Conservation (phyloP, 371 early-diverging fungal species). For the Zychaea mexicana region DNA sequence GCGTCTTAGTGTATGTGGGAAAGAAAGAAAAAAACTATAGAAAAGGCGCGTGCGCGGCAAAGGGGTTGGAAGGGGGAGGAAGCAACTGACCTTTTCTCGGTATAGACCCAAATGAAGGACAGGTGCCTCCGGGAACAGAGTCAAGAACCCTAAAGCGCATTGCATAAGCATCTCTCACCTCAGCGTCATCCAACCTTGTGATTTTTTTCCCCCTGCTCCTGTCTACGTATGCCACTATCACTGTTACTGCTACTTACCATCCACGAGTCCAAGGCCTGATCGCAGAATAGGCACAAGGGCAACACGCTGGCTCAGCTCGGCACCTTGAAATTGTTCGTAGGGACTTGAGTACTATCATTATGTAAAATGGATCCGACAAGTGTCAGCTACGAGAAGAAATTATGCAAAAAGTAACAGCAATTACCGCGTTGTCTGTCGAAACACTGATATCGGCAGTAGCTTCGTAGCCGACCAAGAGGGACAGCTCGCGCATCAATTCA, state of each 20-base stretch:
- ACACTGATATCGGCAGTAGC: constrained; percentile 62
- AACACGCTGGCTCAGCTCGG: constrained; percentile 54
- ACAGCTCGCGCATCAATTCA: constrained; percentile 67
- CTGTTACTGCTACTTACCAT: constrained; percentile 44
- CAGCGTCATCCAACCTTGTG: background rate
- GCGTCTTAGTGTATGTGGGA: background rate
- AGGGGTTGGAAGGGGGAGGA: background rate
- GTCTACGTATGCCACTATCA: too few species aligned
- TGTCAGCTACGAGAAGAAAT: background rate
- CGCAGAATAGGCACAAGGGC: constrained; percentile 86
- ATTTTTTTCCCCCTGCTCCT: background rate
- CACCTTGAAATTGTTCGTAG: constrained; percentile 50
- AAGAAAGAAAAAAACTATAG: background rate
- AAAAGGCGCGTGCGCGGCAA: background rate
- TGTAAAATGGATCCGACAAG: background rate
- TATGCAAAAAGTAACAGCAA: background rate
- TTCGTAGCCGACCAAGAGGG: constrained; percentile 68
- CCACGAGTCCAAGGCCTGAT: constrained; percentile 77
- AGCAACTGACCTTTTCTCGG: constrained; percentile 69
- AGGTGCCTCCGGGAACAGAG: constrained; percentile 72
- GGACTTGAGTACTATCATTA: constrained; percentile 45
- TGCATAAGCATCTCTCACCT: background rate
- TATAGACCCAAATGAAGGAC: constrained; percentile 83
- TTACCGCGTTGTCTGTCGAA: constrained; percentile 40
- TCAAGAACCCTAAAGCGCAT: constrained; percentile 56